Conservation (phyloP, 805 yeast genomes). For the Jamesozyma hellenica region DNA sequence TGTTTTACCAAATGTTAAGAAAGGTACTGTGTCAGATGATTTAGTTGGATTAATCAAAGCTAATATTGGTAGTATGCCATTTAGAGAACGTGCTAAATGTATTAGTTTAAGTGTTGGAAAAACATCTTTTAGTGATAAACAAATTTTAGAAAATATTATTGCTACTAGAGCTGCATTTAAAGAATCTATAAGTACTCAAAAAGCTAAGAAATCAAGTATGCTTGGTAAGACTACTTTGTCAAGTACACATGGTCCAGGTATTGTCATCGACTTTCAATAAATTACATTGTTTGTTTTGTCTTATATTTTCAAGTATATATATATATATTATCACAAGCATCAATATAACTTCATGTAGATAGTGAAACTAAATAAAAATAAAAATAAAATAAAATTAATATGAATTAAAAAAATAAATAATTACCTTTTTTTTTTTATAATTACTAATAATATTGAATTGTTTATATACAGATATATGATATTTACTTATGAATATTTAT, state of each 20-base stretch:
- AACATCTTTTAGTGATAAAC: constrained; percentile 66
- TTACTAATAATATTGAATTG: no score
- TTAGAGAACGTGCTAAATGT: constrained; percentile 55
- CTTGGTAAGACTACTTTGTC: constrained; percentile 60
- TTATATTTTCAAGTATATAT: no score
- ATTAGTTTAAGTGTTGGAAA: constrained; percentile 66
- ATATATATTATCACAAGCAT: not conserved
- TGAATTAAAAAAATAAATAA: no score
- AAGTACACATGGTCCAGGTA: constrained; percentile 71
- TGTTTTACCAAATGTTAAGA: constrained; percentile 76
- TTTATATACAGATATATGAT: not conserved
- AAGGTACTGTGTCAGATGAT: constrained; percentile 75
- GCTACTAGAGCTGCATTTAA: constrained; percentile 56
- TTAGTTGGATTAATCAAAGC: constrained; percentile 41
- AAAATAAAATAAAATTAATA: not conserved
- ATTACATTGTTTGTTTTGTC: not conserved
- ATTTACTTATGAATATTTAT: not conserved
- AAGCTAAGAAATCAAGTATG: constrained; percentile 56
- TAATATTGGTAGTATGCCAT: constrained; percentile 60
- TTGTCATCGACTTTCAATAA: constrained; percentile 44
- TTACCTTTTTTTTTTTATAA: no score
- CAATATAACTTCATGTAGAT: not conserved
- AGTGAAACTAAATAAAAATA: not conserved
- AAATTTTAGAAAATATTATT: constrained; percentile 59
- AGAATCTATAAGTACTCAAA: constrained; percentile 43